phyloP scores from a whole-genome alignment of 108 stramenopile species.

The Aurantiochytrium sp. region DNA sequence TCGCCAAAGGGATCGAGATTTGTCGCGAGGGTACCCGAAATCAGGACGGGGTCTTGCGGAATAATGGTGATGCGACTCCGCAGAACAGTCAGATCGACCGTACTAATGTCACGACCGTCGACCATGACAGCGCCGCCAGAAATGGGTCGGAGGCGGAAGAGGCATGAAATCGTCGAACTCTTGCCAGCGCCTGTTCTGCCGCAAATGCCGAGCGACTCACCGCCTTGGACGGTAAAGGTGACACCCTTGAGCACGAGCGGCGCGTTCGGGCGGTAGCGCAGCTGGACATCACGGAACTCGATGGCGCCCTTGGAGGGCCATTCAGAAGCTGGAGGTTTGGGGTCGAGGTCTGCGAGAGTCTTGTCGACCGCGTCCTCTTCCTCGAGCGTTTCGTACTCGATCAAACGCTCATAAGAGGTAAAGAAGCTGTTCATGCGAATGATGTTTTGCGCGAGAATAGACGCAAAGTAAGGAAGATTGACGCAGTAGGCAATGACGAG shows the following conservation, averaged over 20 bases:
- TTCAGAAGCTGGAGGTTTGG: background rate
- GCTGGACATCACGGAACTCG: slow-evolving; percentile 50
- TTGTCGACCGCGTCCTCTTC: background rate
- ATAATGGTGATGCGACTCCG: slow-evolving; percentile 74
- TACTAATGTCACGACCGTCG: slow-evolving; percentile 71
- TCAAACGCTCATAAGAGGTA: slow-evolving; percentile 30
- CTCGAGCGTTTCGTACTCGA: slow-evolving; percentile 16
- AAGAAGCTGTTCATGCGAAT: slow-evolving; percentile 12
- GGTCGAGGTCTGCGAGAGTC: background rate
- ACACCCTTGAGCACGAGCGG: slow-evolving; percentile 81
- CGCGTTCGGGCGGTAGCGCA: slow-evolving; percentile 71
- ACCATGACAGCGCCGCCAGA: slow-evolving; percentile 65
- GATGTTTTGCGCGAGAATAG: background rate
- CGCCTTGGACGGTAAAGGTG: slow-evolving; percentile 55
- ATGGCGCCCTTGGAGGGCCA: slow-evolving; percentile 74
- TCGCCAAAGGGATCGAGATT: slow-evolving; percentile 82
- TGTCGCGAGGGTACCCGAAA: slow-evolving; percentile 77
- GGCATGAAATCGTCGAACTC: slow-evolving; percentile 56
- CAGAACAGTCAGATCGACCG: slow-evolving; percentile 72
- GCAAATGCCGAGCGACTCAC: slow-evolving; percentile 69
- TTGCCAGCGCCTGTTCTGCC: slow-evolving; percentile 63
- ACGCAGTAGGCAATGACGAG: background rate
- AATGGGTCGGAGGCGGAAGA: slow-evolving; percentile 71
- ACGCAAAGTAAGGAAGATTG: background rate
- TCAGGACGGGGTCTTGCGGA: slow-evolving; percentile 81